Conservation (phyloP, 768 basidiomycete genomes). For the Mycena sanguinolenta region DNA sequence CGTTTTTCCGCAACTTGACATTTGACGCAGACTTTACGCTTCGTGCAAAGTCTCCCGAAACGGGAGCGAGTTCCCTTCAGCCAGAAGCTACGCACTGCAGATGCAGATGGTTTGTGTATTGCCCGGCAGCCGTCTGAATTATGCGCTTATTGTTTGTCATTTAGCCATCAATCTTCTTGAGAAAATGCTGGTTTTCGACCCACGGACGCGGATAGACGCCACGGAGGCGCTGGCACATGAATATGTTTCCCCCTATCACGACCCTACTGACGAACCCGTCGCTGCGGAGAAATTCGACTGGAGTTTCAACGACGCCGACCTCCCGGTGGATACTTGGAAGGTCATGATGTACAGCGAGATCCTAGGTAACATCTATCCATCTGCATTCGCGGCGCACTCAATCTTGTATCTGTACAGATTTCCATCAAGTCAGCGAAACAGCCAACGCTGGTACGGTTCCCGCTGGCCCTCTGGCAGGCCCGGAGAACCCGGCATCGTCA, state of each 20-base stretch:
- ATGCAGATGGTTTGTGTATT: slow-evolving; percentile 79
- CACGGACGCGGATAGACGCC: slow-evolving; percentile 96
- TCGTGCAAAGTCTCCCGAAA: slow-evolving; percentile 98
- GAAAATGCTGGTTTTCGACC: slow-evolving; percentile 99
- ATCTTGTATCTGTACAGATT: slow-evolving; percentile 64
- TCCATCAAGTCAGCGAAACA: slow-evolving; percentile 82
- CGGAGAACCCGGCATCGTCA: slow-evolving; percentile 54
- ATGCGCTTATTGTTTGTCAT: slow-evolving; percentile 13
- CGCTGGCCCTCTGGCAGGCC: slow-evolving; percentile 79
- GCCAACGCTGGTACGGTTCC: slow-evolving; percentile 62
- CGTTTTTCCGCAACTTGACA: slow-evolving; percentile 28
- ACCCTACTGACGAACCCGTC: slow-evolving; percentile 96
- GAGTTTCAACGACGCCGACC: slow-evolving; percentile 99
- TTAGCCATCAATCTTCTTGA: slow-evolving; percentile 95
- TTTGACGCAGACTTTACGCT: slow-evolving; percentile 85
- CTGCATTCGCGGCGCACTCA: not conserved
- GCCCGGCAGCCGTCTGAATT: not conserved
- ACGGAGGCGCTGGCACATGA: slow-evolving; percentile 90
- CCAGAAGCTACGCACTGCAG: slow-evolving; percentile 90
- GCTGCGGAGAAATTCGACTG: slow-evolving; percentile 97
- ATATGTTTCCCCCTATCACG: slow-evolving; percentile 97
- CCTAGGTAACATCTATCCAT: slow-evolving; percentile 68
- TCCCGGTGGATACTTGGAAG: slow-evolving; percentile 99
- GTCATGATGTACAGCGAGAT: slow-evolving; percentile 99
- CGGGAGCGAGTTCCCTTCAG: slow-evolving; percentile 95